Evolutionary conservation across 352 stramenopile genomes (phyloP), one percentile per base, ranked within the genome.

Genomic region (Globisporangium perplexum): DNA sequence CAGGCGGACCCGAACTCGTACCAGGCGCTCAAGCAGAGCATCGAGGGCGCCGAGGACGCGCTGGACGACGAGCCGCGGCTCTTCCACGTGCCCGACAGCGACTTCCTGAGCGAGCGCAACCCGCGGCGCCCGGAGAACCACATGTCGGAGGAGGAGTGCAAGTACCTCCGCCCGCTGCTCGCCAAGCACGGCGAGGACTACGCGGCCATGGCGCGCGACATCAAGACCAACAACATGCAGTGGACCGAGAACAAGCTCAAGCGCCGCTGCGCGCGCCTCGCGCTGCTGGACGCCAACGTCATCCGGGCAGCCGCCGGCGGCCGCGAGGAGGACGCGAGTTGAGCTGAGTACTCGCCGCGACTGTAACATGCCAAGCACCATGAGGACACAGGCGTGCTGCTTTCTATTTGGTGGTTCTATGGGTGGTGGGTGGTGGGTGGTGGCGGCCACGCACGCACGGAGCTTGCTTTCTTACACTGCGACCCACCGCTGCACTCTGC

Each of bases 221-320:
- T 93, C 60, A 93, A 93, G 71, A 73, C 64, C 39, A 93, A 93
- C 74, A 82, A 82, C 53, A 83, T 86, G 75, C 82, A 93, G 68
- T 93, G 82, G 82, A 90, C 82, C 15, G 77, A 69, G 50, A 66
- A 72, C 47, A 90, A 90, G 59, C 66, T 93, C 36, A 74, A 77
- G 60, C 59, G 68, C 36, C 82, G 82, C 43, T 93, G 79, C 57
- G 82, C 78, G 50, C 79, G 82, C 53, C 65, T 93, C 36, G 72
- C 70, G 61, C 69, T 93, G 54, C 60, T 89, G 31, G 82, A 93
- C 61, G 78, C 81, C 56, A 88, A 85, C 47, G 50, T 92, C 48
- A 87, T 90, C 45, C 68, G 53, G 35, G 77, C 69, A 47, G 50
- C 61, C 26, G 58, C 63, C 28, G 20, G 59, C n/a, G n/a, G n/a